Evolutionary conservation across 1,139 yeast species (phyloP).

Genomic region (Geotrichum cucujoidarum): DNA sequence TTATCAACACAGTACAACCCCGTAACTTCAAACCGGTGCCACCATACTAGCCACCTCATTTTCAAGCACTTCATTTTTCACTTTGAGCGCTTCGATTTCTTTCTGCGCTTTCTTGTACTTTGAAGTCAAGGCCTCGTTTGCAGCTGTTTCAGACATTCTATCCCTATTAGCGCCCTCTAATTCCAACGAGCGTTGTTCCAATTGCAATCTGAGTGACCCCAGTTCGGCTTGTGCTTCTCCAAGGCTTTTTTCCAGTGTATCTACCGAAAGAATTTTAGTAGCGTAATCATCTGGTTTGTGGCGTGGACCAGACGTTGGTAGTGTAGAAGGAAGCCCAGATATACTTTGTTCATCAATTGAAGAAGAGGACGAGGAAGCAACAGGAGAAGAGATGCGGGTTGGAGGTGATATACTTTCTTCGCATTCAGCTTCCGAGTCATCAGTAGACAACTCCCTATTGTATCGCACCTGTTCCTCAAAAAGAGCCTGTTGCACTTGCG

Average conservation of each 20-base stretch:
- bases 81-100: conserved; percentile 20
- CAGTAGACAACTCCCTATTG: neutral
- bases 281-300: no score
- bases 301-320: no score
- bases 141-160: neutral
- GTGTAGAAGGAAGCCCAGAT: no score
- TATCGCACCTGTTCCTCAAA: conserved; percentile 6
- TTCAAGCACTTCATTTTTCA: conserved; percentile 20
- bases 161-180: no score
- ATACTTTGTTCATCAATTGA: no score
- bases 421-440: neutral
- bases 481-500: neutral
- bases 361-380: no score
- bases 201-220: no score
- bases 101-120: conserved; percentile 26
- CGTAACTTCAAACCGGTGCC: neutral
- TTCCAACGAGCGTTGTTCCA: no score
- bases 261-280: no score
- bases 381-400: conserved; percentile 3
- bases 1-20: no score
- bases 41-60: neutral
- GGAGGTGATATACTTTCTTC: neutral
- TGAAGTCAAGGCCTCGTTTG: conserved; percentile 24
- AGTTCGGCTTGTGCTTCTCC: no score
- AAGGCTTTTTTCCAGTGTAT: no score